Evolutionary conservation across 2,329 filamentous ascomycete species (phyloP), one percentile per base, ranked within the genome.

Genomic region (Neonectria ditissima): DNA sequence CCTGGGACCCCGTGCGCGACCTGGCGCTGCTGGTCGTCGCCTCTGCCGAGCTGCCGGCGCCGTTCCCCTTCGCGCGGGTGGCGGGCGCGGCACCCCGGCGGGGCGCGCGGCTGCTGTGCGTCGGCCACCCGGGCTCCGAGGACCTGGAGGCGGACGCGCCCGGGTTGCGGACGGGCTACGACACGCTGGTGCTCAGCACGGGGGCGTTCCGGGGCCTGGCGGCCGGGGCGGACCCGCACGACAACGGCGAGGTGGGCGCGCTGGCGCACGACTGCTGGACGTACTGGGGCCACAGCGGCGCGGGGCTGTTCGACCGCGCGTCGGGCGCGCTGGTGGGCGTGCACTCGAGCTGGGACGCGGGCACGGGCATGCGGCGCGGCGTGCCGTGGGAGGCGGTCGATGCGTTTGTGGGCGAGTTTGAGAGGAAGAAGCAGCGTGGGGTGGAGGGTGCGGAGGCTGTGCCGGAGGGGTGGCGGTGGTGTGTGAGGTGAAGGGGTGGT

Each of bases 261-360:
- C 66, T 87, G 66, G 83, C 79, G 78, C 85, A 87, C 69, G 80
- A 83, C 68, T 84, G 82, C 60, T 87, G 84, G 84, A 87, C 84
- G 2, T 87, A 86, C 70, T 86, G 84, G 85, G 84, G 84, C 1
- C 84, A 86, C 69, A 84, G 81, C 22, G 84, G 84, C 3, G 84
- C 84, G 5, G 83, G 82, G 1, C 70, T 87, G 16, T 65, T 86
- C n/a, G 71, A 79, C 16, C 56, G 63, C 30, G 69, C 63, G n/a
- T 75, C 74, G 13, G 82, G 81, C 0, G 68, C 26, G 10, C 68
- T 87, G 58, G 73, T 86, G 0, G 84, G 84, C 2, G 63, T 87
- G 64, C 84, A 87, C 76, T 86, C 83, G 4, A 83, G 80, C 28
- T 87, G 84, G 83, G 83, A 87, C 68, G 83, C 85, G 22, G 62